A percentile compares a stretch with the other conserved stretches of the same genome.
These are phyloP conservation scores for Trichocomaceae sp. DNA, from an alignment of 2,329 filamentous ascomycete species.

Conservation along the genomic window DNA sequence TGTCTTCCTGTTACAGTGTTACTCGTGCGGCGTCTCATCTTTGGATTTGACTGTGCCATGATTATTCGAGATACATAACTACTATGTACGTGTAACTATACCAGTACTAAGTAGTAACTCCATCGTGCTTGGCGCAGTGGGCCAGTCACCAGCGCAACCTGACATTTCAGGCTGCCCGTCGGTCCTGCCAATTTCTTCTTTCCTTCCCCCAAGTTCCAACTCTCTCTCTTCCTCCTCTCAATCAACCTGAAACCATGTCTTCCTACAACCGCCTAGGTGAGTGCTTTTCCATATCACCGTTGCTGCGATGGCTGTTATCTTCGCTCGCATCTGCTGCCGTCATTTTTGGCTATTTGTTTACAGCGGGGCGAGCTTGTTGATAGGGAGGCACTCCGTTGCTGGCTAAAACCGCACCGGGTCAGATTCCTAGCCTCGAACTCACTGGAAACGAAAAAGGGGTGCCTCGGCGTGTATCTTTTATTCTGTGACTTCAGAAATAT, in stretches of 20 bases:
- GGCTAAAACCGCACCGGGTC: conserved; percentile 5
- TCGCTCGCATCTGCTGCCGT: neutral
- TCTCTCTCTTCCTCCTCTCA: neutral
- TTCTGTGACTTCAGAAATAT: too few species aligned
- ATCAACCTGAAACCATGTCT: conserved; percentile 5
- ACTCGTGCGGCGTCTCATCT: too few species aligned
- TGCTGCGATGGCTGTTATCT: neutral
- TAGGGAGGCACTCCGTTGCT: conserved; percentile 7
- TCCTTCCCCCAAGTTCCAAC: neutral
- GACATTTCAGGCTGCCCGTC: neutral
- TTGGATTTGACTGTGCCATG: neutral
- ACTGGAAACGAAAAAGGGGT: neutral
- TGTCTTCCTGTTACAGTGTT: too few species aligned
- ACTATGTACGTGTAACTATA: too few species aligned
- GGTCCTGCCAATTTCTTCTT: neutral
- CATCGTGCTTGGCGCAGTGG: neutral
- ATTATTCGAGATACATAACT: neutral
- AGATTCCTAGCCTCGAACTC: conserved; percentile 4
- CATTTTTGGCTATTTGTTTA: conserved; percentile 9
- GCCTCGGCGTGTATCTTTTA: neutral
- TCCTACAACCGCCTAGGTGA: conserved; percentile 14
- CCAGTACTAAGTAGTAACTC: too few species aligned
- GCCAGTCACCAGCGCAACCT: neutral
- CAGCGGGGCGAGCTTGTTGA: conserved; percentile 6
- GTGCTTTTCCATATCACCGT: neutral